phyloP scores from a whole-genome alignment of 345 rosid species.

The Syzygium aqueum region DNA sequence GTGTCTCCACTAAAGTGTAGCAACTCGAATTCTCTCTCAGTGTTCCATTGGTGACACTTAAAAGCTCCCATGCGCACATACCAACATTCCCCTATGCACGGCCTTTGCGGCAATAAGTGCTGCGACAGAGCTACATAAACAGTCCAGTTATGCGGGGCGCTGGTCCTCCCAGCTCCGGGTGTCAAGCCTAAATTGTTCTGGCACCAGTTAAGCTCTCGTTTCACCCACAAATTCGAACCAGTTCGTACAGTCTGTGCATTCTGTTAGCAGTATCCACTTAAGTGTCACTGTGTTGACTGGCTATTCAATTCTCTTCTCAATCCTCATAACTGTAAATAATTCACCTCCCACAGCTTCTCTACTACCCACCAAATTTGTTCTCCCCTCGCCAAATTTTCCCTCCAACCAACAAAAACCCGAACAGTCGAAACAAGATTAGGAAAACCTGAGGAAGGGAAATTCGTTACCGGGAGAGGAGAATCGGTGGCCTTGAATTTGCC shows the following conservation, averaged over 20 bases:
- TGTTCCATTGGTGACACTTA: background rate
- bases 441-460: background rate
- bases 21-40: background rate
- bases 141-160: background rate
- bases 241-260: background rate
- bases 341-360: background rate
- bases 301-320: background rate
- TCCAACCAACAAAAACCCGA: background rate
- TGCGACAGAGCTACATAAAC: background rate
- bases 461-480: conserved; percentile 71
- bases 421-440: background rate
- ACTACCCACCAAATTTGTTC: background rate
- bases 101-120: background rate
- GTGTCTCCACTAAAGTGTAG: background rate
- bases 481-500: conserved; percentile 97
- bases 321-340: background rate
- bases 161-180: background rate
- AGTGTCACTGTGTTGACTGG: background rate
- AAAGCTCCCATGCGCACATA: background rate
- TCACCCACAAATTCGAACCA: background rate
- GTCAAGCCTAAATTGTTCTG: background rate
- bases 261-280: background rate
- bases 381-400: background rate
- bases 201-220: background rate
- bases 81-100: background rate